Conservation (phyloP, 257 asterid species). For the Jaltomata sinuosa region DNA sequence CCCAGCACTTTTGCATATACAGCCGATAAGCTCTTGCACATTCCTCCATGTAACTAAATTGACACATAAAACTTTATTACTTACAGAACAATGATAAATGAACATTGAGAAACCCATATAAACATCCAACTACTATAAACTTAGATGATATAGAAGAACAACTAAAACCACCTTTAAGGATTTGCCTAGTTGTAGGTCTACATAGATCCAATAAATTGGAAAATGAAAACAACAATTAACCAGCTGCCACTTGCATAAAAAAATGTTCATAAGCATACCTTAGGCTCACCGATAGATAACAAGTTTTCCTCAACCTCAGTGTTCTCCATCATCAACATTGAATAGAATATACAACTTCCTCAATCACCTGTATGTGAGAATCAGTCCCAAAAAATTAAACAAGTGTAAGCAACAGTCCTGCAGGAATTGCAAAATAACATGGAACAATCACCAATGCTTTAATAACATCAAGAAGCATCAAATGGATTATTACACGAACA, state of each 20-base stretch:
- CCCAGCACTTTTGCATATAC: slow-evolving; percentile 69
- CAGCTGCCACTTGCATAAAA: neutral
- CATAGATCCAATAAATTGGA: neutral
- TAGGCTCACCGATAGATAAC: slow-evolving; percentile 77
- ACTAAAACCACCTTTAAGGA: neutral
- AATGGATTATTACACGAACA: neutral
- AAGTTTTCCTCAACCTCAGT: slow-evolving; percentile 74
- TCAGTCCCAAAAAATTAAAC: neutral
- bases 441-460: neutral
- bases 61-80: slow-evolving; percentile 15
- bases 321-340: slow-evolving; percentile 39
- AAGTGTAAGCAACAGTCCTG: no score
- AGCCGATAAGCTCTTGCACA: slow-evolving; percentile 80
- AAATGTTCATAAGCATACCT: slow-evolving; percentile 34
- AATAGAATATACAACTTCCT: slow-evolving; percentile 7
- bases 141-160: neutral
- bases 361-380: slow-evolving; percentile 29
- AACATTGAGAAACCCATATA: neutral
- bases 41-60: slow-evolving; percentile 88
- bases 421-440: neutral
- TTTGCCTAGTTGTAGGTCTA: neutral
- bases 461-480: neutral
- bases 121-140: neutral
- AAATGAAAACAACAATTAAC: neutral
- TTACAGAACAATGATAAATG: neutral